These are phyloP conservation scores for Nepenthes mirabilis DNA, from an alignment of 148 eudicot genomes.

Conservation along the genomic window DNA sequence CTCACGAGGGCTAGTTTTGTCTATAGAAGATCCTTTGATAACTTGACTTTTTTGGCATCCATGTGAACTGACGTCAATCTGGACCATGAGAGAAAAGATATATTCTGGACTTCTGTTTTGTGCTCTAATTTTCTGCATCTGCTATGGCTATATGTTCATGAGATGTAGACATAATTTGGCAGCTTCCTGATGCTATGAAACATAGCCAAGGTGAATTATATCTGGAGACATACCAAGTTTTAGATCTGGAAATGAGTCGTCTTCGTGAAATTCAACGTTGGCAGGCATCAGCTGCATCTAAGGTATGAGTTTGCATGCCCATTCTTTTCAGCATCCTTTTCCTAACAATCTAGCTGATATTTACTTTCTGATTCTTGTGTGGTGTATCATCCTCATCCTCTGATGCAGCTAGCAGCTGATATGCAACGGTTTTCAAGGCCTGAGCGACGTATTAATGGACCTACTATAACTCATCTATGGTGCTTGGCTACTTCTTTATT, in stretches of 20 bases:
- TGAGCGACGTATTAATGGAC: slow-evolving; percentile 94
- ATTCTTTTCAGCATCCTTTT: slow-evolving; percentile 7
- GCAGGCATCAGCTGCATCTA: slow-evolving; percentile 92
- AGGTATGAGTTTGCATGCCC: slow-evolving; percentile 31
- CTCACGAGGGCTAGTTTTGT: too few relatives aligned
- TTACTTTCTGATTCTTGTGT: slow-evolving; percentile 1
- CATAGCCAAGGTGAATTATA: slow-evolving; percentile 96
- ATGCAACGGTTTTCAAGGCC: slow-evolving; percentile 99
- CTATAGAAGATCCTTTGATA: too few relatives aligned
- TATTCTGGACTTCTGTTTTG: background rate
- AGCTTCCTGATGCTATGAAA: slow-evolving; percentile 99
- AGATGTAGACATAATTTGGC: slow-evolving; percentile 20
- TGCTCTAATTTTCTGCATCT: background rate
- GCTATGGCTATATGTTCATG: background rate
- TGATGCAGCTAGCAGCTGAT: slow-evolving; percentile 86
- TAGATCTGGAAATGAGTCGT: slow-evolving; percentile 98
- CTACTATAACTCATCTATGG: slow-evolving; percentile 96
- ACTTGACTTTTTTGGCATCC: too few relatives aligned
- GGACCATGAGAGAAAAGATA: too few relatives aligned
- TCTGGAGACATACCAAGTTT: slow-evolving; percentile 94
- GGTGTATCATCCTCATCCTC: background rate
- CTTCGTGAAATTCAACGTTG: slow-evolving; percentile 95
- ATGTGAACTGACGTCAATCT: too few relatives aligned
- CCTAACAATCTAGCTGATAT: slow-evolving; percentile 5
- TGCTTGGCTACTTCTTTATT: slow-evolving; percentile 13